Percentiles rank a stretch among this genome's conserved stretches.
Evolutionary conservation across 768 basidiomycete species (phyloP).

Genomic region (Calocera viscosa): DNA sequence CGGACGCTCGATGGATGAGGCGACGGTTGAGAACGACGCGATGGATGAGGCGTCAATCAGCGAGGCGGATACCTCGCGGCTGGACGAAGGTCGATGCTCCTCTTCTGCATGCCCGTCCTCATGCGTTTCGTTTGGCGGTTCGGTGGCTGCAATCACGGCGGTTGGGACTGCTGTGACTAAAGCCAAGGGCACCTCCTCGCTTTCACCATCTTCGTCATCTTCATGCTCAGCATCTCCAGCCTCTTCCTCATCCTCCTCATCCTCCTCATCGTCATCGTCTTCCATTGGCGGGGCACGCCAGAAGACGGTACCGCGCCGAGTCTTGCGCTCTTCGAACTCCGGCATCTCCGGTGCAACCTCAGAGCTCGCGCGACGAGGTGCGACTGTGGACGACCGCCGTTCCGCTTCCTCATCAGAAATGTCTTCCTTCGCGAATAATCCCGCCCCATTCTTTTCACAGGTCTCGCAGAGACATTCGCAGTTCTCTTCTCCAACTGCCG

Average conservation of each 20-base stretch:
- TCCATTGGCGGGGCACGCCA: slow-evolving; percentile 18
- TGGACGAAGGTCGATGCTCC: slow-evolving; percentile 24
- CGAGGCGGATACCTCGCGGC: slow-evolving; percentile 22
- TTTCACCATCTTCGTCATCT: slow-evolving; percentile 13
- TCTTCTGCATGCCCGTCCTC: slow-evolving; percentile 22
- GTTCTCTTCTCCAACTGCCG: slow-evolving; percentile 51
- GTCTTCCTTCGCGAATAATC: slow-evolving; percentile 43
- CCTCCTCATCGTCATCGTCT: slow-evolving; percentile 18
- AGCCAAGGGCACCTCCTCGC: background rate
- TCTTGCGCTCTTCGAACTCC: slow-evolving; percentile 3
- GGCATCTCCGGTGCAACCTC: background rate
- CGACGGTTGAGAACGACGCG: slow-evolving; percentile 23
- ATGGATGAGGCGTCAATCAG: slow-evolving; percentile 24
- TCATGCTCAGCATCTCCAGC: background rate
- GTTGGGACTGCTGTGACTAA: background rate
- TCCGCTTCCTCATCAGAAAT: background rate
- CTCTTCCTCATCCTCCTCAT: slow-evolving; percentile 15
- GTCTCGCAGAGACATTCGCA: slow-evolving; percentile 75
- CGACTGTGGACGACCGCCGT: background rate
- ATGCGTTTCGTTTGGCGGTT: slow-evolving; percentile 20
- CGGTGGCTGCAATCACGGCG: background rate
- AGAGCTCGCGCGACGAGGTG: background rate
- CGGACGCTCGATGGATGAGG: slow-evolving; percentile 14
- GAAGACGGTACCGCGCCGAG: slow-evolving; percentile 1
- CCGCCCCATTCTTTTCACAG: slow-evolving; percentile 61